Base-by-base conservation (phyloP, 108 stramenopile genomes). In the Stephanodiscus triporus region DNA sequence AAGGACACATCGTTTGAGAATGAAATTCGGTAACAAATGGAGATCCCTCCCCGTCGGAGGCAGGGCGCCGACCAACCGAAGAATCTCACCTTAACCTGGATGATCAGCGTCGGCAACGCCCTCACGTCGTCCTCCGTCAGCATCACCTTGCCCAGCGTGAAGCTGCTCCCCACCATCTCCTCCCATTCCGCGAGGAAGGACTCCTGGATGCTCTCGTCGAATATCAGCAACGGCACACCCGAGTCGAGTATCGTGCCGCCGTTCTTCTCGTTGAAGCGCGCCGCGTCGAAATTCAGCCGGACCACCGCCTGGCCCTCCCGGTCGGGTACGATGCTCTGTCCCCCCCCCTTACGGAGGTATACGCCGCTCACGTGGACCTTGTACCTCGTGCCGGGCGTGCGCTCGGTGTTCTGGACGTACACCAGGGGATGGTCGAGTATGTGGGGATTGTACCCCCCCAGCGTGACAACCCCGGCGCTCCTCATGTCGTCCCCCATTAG, bases 31-130 rank as follows among this genome's bases (percentile, higher is more conserved):
- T 42, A 49, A 27, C 40, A 2, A 23, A 22, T 10, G 40, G n/a
- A 65, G 4, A 20, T 32, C 10, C 11, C 40, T 9, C 11, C 11
- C 40, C 40, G 8, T 9, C 40, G 27, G 4, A 66, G 16, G 7
- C 0, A 50, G n/a, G 14, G n/a, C 11, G 54, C 73, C 78, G 72
- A 37, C 30, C 45, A 50, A 32, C 17, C 45, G 49, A 29, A 24
- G 63, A 29, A 34, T 56, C 73, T 26, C 62, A 64, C 60, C 58
- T 56, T 72, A 22, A 97, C 71, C 69, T 95, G 94, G 59, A 95
- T 50, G 9, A 97, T 54, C 50, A 97, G 78, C n/a, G 92, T 94
- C 22, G 96, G 96, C 49, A 91, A 63, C 13, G 72, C n/a, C 34
- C 72, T 51, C 6, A 90, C 51, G 49, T 94, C 75, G 20, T 85